Percentiles rank a stretch among this genome's conserved stretches.
Evolutionary conservation across 2,329 filamentous ascomycete genomes (phyloP).

Genomic region (Microsporum ferrugineum): DNA sequence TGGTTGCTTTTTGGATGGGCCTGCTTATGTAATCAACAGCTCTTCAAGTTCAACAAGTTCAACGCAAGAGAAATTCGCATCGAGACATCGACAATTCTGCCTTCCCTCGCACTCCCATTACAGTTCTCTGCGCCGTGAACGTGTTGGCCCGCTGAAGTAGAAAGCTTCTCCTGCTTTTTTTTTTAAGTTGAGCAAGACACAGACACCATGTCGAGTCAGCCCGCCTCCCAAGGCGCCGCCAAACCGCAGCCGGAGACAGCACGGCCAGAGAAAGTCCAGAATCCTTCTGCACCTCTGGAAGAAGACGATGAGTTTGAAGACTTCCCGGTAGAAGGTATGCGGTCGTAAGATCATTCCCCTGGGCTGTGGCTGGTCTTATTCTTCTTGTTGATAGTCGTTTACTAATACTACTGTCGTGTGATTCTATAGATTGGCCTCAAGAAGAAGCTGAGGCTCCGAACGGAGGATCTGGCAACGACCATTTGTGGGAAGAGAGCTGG

Average conservation of each 20-base stretch:
- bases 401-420: not conserved
- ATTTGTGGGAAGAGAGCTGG: constrained; percentile 99
- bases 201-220: not conserved
- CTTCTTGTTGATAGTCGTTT: not conserved
- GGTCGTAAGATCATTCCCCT: not conserved
- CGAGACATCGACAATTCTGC: not conserved
- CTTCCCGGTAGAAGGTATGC: constrained; percentile 83
- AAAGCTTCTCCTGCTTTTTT: not conserved
- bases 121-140: not conserved
- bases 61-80: not conserved
- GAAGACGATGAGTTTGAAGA: constrained; percentile 99
- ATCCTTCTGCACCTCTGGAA: constrained; percentile 64
- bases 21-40: not conserved
- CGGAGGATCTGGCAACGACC: constrained; percentile 50
- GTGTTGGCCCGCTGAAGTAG: not conserved
- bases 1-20: no score
- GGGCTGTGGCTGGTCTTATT: not conserved
- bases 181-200: not conserved
- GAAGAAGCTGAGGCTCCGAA: constrained; percentile 70
- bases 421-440: constrained; percentile 67
- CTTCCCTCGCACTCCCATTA: not conserved
- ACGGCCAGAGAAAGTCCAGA: constrained; percentile 26
- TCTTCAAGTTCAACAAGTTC: not conserved
- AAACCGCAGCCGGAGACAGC: not conserved
- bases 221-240: not conserved